Evolutionary conservation across 805 yeast genomes (phyloP).

Genomic region (Metahyphopichia silvanorum): DNA sequence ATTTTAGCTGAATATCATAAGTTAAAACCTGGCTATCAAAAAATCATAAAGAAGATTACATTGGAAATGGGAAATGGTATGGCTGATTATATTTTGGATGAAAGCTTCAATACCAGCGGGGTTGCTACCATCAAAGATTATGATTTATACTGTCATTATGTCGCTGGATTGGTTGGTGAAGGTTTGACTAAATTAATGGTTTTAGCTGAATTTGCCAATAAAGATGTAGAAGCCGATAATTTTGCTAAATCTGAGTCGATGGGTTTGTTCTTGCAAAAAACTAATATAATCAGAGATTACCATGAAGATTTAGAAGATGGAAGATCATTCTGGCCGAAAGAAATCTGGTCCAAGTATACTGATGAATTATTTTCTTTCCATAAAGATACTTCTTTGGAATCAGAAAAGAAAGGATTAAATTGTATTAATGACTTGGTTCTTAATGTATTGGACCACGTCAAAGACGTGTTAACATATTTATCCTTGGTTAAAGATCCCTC

Average conservation of each 20-base stretch:
- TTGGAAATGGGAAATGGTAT: slow-evolving; percentile 93
- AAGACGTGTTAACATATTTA: slow-evolving; percentile 72
- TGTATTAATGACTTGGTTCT: slow-evolving; percentile 82
- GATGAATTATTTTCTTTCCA: slow-evolving; percentile 57
- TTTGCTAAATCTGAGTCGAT: slow-evolving; percentile 70
- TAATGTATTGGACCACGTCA: slow-evolving; percentile 74
- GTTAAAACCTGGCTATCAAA: slow-evolving; percentile 73
- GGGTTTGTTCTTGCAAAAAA: slow-evolving; percentile 95
- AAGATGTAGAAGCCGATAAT: slow-evolving; percentile 44
- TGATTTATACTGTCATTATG: slow-evolving; percentile 91
- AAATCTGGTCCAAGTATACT: slow-evolving; percentile 86
- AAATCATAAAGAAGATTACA: slow-evolving; percentile 73
- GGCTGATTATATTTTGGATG: slow-evolving; percentile 87
- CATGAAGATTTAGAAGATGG: slow-evolving; percentile 90
- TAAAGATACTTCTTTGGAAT: slow-evolving; percentile 29
- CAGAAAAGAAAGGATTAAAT: slow-evolving; percentile 57
- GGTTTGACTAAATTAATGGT: slow-evolving; percentile 85
- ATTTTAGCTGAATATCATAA: slow-evolving; percentile 69
- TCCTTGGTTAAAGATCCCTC: slow-evolving; percentile 78
- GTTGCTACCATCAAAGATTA: slow-evolving; percentile 76
- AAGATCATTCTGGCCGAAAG: slow-evolving; percentile 94
- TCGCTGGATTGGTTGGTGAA: slow-evolving; percentile 97
- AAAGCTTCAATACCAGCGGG: slow-evolving; percentile 75
- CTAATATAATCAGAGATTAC: slow-evolving; percentile 93
- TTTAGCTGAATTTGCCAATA: slow-evolving; percentile 66